These are phyloP conservation scores for Populus hybrid DNA, from an alignment of 441 rosid species.

Conservation along the genomic window DNA sequence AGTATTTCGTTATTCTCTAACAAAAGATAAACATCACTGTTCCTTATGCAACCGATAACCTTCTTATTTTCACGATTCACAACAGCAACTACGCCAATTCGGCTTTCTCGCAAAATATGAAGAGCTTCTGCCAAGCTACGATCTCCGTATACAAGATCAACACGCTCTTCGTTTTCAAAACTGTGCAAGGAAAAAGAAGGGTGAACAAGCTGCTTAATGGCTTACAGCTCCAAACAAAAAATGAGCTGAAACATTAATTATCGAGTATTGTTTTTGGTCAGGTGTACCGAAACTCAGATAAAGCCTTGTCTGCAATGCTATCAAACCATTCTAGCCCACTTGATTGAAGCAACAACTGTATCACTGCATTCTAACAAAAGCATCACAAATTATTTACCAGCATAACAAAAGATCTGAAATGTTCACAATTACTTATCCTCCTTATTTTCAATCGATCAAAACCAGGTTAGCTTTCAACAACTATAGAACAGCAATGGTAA, in stretches of 20 bases:
- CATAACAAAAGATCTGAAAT: no score
- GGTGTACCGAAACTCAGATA: constrained; percentile 31
- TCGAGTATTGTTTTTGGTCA: background rate
- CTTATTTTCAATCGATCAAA: background rate
- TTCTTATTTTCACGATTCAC: constrained; percentile 17
- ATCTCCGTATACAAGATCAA: constrained; percentile 26
- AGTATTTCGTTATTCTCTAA: constrained; percentile 27
- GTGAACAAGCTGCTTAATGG: background rate
- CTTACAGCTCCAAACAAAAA: background rate
- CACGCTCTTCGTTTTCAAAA: constrained; percentile 29
- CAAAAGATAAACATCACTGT: constrained; percentile 35
- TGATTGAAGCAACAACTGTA: constrained; percentile 39
- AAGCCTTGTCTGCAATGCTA: constrained; percentile 35
- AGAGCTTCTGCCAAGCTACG: constrained; percentile 37
- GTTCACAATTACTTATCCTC: background rate
- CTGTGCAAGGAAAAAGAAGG: constrained; percentile 1
- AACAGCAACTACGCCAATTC: constrained; percentile 29
- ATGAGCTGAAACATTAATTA: background rate
- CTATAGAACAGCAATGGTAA: background rate
- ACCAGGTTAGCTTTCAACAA: background rate
- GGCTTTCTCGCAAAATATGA: constrained; percentile 25
- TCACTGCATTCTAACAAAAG: constrained; percentile 36
- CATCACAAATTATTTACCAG: background rate
- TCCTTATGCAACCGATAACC: constrained; percentile 35
- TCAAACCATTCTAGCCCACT: constrained; percentile 48